Base-by-base conservation (phyloP, 371 early-diverging fungal species). In the Smittium culicis region DNA sequence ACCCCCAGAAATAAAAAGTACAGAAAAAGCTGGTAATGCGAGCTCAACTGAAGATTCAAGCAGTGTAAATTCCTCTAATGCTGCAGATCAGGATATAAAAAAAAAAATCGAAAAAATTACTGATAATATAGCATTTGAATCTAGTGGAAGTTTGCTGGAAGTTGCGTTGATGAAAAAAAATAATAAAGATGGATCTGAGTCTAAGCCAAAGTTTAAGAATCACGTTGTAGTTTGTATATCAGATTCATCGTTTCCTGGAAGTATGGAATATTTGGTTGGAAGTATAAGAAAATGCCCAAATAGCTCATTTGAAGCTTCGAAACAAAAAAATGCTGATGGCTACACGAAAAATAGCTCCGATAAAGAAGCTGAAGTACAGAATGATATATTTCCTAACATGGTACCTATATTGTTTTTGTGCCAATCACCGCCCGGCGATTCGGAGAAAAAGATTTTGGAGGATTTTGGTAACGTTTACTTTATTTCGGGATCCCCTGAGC, bases 361-460 rank as follows among this genome's bases (percentile, higher is more conserved):
- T 59, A 59, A 59, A 25, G 64, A 59, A 16, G 8, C 45, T 45
- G 45, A 14, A 14, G 45, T 14, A 45, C 14, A 45, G 45, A 20
- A 45, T 14, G 45, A 8, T 14, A 45, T 20, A 20, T 64, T 78
- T 64, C 65, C 67, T 25, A 77, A 75, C 71, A 62, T 54, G 56
- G 70, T 69, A 68, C 78, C 83, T 2, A 75, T 88, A 24, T 85
- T 88, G 27, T 79, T 88, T 61, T 75, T 87, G 68, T 76, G 79
- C 58, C 71, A 73, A 0, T 74, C 68, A 14, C 74, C 71, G 34
- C 85, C 85, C 8, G 66, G 68, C 24, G 67, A 61, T 11, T 70
- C 66, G 28, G 70, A 77, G 34, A 68, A 69, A 62, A 71, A 69
- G 2, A 72, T 77, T 35, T 70, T 85, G 68, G 68, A 69, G 68